These are phyloP conservation scores for Garcia nutans DNA, from an alignment of 345 rosid species.

Conservation along the genomic window DNA sequence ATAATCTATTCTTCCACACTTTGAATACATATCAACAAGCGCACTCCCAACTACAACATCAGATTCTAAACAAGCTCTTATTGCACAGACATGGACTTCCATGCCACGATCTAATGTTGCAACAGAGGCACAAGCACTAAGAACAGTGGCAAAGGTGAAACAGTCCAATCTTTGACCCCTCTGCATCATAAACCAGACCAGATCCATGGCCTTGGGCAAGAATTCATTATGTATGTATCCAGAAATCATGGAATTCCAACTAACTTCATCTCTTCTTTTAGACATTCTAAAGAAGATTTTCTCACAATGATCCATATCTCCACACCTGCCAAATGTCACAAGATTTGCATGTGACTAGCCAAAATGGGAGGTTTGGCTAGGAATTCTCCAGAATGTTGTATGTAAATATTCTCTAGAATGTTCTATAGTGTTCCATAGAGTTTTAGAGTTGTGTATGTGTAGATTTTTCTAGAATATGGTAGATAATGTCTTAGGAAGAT, in stretches of 20 bases:
- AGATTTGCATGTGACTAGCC: no score
- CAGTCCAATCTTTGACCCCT: conserved; percentile 67
- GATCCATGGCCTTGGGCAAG: conserved; percentile 70
- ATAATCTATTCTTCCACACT: conserved; percentile 88
- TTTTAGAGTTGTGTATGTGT: no score
- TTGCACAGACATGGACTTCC: conserved; percentile 85
- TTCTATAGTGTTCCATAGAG: no score
- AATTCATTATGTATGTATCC: conserved; percentile 77
- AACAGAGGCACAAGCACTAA: conserved; percentile 90
- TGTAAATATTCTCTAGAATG: no score
- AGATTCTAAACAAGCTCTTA: conserved; percentile 69
- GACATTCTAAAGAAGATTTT: conserved; percentile 76
- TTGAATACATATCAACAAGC: conserved; percentile 89
- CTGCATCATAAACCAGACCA: conserved; percentile 77
- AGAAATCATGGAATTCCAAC: conserved; percentile 90
- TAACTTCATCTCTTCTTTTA: conserved; percentile 71
- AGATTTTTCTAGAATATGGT: no score
- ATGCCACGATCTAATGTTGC: conserved; percentile 89
- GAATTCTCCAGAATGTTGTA: no score
- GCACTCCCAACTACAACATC: conserved; percentile 97
- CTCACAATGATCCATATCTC: conserved; percentile 70
- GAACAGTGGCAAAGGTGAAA: conserved; percentile 88
- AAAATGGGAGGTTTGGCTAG: no score
- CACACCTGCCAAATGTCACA: conserved; percentile 93
- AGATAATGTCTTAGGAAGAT: no score